phyloP scores from a whole-genome alignment of 73 alveolate genomes.

The Urostyla sp. region DNA sequence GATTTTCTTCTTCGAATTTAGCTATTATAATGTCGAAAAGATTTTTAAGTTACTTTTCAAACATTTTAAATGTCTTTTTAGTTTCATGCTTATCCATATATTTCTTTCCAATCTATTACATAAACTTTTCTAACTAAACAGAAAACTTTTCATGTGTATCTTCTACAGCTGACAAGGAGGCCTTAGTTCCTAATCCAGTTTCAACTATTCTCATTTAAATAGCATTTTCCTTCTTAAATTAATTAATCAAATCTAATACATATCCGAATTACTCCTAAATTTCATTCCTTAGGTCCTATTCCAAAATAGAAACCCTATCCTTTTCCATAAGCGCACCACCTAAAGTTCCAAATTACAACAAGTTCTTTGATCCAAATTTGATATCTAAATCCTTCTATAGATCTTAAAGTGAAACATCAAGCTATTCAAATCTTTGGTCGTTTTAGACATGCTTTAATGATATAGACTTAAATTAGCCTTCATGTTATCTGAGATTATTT shows the following conservation, averaged over 20 bases:
- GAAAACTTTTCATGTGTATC: conserved; percentile 79
- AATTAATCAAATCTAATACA: not conserved
- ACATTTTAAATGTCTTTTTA: conserved; percentile 74
- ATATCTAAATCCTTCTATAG: conserved; percentile 19
- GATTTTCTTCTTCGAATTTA: conserved; percentile 67
- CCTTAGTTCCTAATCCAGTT: conserved; percentile 52
- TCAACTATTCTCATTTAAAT: conserved; percentile 73
- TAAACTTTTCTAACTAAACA: conserved; percentile 68
- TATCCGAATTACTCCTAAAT: conserved; percentile 9
- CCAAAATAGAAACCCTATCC: not conserved
- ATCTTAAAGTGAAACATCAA: not conserved
- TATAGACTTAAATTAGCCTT: conserved; percentile 6
- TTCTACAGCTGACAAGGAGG: not conserved
- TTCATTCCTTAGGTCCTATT: conserved; percentile 6
- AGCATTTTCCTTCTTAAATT: conserved; percentile 70
- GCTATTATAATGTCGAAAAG: conserved; percentile 20
- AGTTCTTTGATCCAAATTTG: conserved; percentile 37
- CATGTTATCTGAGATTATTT: not conserved
- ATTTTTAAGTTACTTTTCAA: conserved; percentile 78
- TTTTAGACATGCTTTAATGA: not conserved
- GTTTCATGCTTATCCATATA: conserved; percentile 89
- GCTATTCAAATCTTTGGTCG: conserved; percentile 15
- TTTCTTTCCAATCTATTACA: conserved; percentile 72
- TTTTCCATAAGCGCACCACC: not conserved
- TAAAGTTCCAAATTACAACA: conserved; percentile 15